phyloP scores from a whole-genome alignment of 257 asterid species.

The Verbascum thapsus region DNA sequence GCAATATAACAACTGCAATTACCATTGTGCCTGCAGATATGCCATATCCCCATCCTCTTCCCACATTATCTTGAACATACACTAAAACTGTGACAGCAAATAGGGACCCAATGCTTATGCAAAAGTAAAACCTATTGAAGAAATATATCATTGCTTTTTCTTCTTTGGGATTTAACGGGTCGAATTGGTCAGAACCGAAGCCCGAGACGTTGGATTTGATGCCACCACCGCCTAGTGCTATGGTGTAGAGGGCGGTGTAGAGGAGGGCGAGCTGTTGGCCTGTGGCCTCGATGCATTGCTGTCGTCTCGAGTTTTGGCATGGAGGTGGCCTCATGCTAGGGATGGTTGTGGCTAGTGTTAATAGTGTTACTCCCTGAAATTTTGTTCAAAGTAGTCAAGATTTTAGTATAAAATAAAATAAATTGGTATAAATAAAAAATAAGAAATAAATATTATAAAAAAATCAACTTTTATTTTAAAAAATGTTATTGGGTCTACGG shows the following conservation, averaged over 20 bases:
- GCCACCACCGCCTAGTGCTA: slow-evolving; percentile 87
- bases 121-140: slow-evolving; percentile 82
- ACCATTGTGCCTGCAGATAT: slow-evolving; percentile 80
- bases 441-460: too few relatives aligned
- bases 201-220: slow-evolving; percentile 90
- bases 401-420: too few relatives aligned
- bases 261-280: slow-evolving; percentile 63
- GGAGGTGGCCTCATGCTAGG: slow-evolving; percentile 79
- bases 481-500: too few relatives aligned
- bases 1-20: slow-evolving; percentile 50
- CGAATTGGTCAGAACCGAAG: slow-evolving; percentile 88
- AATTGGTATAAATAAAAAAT: too few relatives aligned
- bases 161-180: slow-evolving; percentile 59
- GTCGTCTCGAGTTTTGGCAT: slow-evolving; percentile 45
- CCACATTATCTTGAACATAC: slow-evolving; percentile 81
- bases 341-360: slow-evolving; percentile 69
- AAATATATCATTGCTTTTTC: slow-evolving; percentile 68
- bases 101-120: slow-evolving; percentile 79
- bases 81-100: slow-evolving; percentile 83
- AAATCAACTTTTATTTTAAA: too few relatives aligned
- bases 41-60: slow-evolving; percentile 86
- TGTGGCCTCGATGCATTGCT: slow-evolving; percentile 57
- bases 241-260: slow-evolving; percentile 73
- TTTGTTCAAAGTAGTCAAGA: neutral
- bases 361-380: slow-evolving; percentile 63